Evolutionary conservation across 129 eudicot species (phyloP).

Genomic region (Flaveria linearis): DNA sequence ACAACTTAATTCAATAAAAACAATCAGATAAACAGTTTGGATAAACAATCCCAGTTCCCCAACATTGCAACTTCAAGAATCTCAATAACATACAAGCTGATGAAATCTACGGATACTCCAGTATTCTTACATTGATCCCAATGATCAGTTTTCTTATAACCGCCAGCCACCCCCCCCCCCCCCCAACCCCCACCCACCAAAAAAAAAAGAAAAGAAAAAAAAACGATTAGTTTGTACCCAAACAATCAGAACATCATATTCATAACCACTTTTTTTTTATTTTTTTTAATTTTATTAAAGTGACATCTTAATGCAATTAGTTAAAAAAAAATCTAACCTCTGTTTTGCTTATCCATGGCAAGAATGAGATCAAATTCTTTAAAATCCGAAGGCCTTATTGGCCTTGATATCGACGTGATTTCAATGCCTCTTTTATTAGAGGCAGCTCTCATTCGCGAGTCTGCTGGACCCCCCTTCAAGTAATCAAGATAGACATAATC

Average conservation of each 20-base stretch:
- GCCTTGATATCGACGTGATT: conserved; percentile 91
- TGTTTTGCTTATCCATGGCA: conserved; percentile 95
- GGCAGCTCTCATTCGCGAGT: conserved; percentile 94
- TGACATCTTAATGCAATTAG: background rate
- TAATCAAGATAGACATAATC: conserved; percentile 24
- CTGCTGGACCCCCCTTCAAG: conserved; percentile 89
- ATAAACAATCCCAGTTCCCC: background rate
- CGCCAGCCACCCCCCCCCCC: background rate
- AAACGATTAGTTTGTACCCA: background rate
- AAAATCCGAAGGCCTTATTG: conserved; percentile 87
- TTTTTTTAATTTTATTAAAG: background rate
- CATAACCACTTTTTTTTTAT: background rate
- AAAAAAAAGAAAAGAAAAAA: too few relatives aligned
- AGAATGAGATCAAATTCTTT: conserved; percentile 91
- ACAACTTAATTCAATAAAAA: background rate
- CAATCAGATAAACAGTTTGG: background rate
- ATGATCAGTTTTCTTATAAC: background rate
- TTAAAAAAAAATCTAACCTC: conserved; percentile 46
- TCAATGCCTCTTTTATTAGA: conserved; percentile 84
- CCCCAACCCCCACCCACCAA: too few relatives aligned
- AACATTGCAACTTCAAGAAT: background rate
- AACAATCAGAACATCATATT: background rate
- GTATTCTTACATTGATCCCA: background rate
- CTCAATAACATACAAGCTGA: background rate
- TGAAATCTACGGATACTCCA: background rate